Percentiles rank a stretch among this genome's conserved stretches.
phyloP scores from a whole-genome alignment of 331 rosid species.

The Telfairia occidentalis region DNA sequence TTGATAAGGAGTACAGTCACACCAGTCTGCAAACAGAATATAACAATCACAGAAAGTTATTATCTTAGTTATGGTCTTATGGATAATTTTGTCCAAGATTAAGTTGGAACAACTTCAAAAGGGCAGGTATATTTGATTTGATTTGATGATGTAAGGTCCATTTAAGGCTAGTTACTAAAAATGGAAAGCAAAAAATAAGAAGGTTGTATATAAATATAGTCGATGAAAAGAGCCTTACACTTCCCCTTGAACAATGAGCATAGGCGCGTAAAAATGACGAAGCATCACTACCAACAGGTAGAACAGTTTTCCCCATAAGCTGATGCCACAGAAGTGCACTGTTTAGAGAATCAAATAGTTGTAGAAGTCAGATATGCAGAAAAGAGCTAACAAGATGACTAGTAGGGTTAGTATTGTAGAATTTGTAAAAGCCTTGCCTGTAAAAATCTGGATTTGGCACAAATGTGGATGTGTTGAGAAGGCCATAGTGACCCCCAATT shows the following conservation, averaged over 20 bases:
- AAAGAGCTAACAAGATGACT: neutral
- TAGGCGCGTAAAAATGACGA: conserved; percentile 61
- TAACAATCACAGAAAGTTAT: neutral
- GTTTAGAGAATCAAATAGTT: neutral
- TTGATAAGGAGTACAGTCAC: conserved; percentile 68
- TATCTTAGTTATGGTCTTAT: neutral
- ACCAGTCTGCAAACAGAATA: conserved; percentile 37
- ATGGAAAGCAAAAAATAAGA: conserved; percentile 12
- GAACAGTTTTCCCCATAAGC: conserved; percentile 71
- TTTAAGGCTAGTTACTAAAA: neutral
- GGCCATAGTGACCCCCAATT: conserved; percentile 36
- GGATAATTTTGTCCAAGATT: neutral
- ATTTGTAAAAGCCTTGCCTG: conserved; percentile 12
- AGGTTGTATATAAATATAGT: neutral
- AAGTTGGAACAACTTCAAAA: neutral
- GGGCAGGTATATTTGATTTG: neutral
- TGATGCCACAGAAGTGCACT: conserved; percentile 85
- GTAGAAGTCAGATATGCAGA: neutral
- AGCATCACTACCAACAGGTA: conserved; percentile 33
- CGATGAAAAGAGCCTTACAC: conserved; percentile 37
- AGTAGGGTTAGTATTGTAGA: neutral
- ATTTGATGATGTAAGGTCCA: neutral
- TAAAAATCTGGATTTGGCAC: conserved; percentile 37
- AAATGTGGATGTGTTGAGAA: conserved; percentile 25
- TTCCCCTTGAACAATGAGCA: conserved; percentile 78